Evolutionary conservation across 352 stramenopile species (phyloP).

Genomic region (Pythium phragmiticola): DNA sequence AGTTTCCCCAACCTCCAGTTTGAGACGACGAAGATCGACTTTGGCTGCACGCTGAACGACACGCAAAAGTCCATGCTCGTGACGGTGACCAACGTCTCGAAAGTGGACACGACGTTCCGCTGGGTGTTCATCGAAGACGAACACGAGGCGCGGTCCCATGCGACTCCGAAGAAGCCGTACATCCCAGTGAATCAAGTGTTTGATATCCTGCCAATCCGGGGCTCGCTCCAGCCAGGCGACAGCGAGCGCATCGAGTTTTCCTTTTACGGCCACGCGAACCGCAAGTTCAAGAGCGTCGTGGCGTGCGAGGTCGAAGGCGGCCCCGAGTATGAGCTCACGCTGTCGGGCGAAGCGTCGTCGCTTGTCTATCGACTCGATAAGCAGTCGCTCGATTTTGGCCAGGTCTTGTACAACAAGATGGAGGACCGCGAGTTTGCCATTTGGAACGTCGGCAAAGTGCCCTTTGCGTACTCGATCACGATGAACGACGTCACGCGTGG

Average conservation of each 20-base stretch:
- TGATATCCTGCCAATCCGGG: conserved; percentile 93
- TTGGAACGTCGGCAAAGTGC: conserved; percentile 91
- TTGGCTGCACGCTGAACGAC: conserved; percentile 95
- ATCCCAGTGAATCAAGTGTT: conserved; percentile 94
- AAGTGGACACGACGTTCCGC: conserved; percentile 84
- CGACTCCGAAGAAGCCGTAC: conserved; percentile 77
- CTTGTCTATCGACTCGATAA: conserved; percentile 92
- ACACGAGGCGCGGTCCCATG: conserved; percentile 51
- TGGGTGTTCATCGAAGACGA: conserved; percentile 96
- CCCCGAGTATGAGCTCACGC: conserved; percentile 90
- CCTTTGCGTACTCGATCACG: conserved; percentile 82
- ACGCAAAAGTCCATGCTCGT: conserved; percentile 90
- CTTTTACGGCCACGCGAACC: conserved; percentile 92
- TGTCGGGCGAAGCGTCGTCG: conserved; percentile 90
- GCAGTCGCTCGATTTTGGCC: conserved; percentile 91
- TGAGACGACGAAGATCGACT: conserved; percentile 89
- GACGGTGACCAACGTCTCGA: conserved; percentile 88
- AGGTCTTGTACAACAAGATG: conserved; percentile 91
- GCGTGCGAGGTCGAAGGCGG: conserved; percentile 93
- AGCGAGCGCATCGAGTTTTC: conserved; percentile 92
- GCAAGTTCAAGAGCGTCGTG: conserved; percentile 87
- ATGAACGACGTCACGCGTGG: conserved; percentile 40
- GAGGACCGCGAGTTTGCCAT: conserved; percentile 93
- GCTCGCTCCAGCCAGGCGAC: conserved; percentile 81
- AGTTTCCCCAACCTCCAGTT: conserved; percentile 95